Conservation (phyloP, 345 rosid genomes). For the Lepidium sativum region DNA sequence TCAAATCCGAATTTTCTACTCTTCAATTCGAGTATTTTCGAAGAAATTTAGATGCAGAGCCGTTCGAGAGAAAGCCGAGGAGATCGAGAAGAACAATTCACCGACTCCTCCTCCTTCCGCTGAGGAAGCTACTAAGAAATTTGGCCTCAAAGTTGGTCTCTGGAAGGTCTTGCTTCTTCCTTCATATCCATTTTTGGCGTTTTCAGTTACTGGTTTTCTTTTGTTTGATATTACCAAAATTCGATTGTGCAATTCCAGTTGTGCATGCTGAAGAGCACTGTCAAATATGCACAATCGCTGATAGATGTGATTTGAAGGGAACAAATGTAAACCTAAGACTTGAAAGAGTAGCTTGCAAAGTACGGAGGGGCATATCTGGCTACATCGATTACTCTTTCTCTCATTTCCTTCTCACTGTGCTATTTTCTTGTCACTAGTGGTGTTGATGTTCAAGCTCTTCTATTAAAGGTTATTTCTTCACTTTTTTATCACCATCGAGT, state of each 20-base stretch:
- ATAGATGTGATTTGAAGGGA: too few species aligned
- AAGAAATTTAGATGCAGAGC: constrained; percentile 47
- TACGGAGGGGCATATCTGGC: constrained; percentile 96
- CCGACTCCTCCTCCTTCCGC: constrained; percentile 37
- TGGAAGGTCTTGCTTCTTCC: constrained; percentile 56
- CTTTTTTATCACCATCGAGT: neutral
- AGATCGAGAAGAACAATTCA: constrained; percentile 27
- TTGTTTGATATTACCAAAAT: neutral
- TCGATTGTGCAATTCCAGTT: constrained; percentile 31
- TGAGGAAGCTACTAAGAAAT: constrained; percentile 73
- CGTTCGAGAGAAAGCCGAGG: constrained; percentile 46
- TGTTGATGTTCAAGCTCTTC: constrained; percentile 69
- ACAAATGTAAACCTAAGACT: too few species aligned
- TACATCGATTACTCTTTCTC: constrained; percentile 81
- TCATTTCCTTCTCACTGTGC: constrained; percentile 72
- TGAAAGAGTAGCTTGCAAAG: constrained; percentile 68
- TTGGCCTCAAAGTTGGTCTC: constrained; percentile 85
- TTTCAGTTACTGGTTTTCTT: neutral
- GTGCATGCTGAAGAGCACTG: too few species aligned
- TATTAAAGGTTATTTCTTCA: constrained; percentile 41
- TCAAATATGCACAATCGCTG: too few species aligned
- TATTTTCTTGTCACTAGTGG: constrained; percentile 61
- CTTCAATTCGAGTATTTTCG: constrained; percentile 14
- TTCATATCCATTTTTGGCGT: neutral
- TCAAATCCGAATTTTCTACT: constrained; percentile 14